Conservation (phyloP, 495 filamentous ascomycete genomes). For the Lasiosphaeria hispida region DNA sequence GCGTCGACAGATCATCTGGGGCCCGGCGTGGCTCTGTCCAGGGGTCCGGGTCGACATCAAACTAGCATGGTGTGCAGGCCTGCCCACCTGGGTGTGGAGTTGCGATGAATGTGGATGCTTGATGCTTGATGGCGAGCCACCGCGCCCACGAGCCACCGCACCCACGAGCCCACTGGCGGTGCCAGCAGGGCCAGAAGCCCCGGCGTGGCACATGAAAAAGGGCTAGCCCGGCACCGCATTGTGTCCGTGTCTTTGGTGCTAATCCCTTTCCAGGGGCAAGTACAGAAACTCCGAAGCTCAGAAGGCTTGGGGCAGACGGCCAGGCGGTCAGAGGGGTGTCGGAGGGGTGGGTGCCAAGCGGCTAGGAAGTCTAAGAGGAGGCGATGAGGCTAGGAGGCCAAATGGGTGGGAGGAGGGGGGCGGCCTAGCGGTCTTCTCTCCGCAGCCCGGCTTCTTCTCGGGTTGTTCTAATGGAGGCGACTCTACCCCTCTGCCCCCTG, state of each 20-base stretch:
- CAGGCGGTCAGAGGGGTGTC: no score
- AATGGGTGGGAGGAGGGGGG: no score
- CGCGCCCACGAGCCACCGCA: background rate
- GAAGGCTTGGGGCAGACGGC: no score
- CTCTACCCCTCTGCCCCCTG: no score
- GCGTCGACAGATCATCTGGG: no score
- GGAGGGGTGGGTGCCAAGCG: background rate
- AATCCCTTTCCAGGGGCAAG: background rate
- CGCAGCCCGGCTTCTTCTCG: conserved; percentile 9
- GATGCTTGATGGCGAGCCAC: conserved; percentile 5
- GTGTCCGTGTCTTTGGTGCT: no score
- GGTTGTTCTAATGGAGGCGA: background rate
- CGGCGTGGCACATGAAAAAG: conserved; percentile 1
- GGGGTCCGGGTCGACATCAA: background rate
- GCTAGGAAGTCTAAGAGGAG: background rate
- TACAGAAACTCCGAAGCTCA: no score
- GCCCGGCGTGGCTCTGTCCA: background rate
- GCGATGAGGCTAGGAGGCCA: no score
- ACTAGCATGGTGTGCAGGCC: background rate
- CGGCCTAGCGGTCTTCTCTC: conserved; percentile 12
- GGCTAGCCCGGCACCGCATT: background rate
- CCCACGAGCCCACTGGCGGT: no score
- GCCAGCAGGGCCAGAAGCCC: background rate
- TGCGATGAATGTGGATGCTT: background rate
- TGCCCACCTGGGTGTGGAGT: conserved; percentile 3